These are phyloP conservation scores for Trichoderma semiorbis DNA, from an alignment of 2,329 filamentous ascomycete species.

Conservation along the genomic window DNA sequence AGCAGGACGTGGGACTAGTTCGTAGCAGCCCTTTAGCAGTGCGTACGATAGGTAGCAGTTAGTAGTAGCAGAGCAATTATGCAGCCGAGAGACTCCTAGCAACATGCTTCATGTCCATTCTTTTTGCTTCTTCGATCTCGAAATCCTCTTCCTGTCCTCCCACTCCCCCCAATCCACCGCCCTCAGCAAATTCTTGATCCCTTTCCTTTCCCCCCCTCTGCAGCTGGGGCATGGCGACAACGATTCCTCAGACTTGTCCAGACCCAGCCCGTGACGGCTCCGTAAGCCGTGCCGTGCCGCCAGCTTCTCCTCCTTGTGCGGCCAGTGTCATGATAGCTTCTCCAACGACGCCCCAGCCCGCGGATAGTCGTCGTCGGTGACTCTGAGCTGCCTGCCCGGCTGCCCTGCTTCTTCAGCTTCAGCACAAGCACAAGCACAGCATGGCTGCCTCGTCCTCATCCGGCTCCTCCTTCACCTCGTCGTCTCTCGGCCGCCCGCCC, in stretches of 20 bases:
- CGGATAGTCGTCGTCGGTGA: slow-evolving; percentile 9
- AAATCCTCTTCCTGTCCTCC: neutral
- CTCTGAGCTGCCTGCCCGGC: neutral
- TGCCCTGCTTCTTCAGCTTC: slow-evolving; percentile 15
- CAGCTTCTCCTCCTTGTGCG: slow-evolving; percentile 2
- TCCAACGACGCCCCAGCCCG: neutral
- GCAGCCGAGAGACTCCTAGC: neutral
- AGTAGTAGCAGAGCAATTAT: neutral
- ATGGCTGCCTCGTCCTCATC: slow-evolving; percentile 44
- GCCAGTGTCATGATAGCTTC: slow-evolving; percentile 20
- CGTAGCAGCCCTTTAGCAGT: neutral
- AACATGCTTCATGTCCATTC: neutral
- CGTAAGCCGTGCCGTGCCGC: neutral
- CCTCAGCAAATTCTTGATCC: neutral
- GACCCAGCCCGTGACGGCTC: slow-evolving; percentile 7
- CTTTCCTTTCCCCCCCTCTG: neutral
- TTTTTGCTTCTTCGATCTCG: neutral
- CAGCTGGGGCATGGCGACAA: slow-evolving; percentile 6
- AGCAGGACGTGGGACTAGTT: neutral
- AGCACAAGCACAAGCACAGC: slow-evolving; percentile 18
- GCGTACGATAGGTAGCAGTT: too few relatives aligned
- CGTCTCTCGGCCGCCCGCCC: slow-evolving; percentile 41
- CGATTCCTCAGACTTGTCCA: neutral
- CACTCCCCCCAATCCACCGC: neutral
- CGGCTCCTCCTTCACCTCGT: slow-evolving; percentile 47